Percentiles rank a stretch among this genome's conserved stretches.
Conservation (phyloP, 371 early-diverging fungal genomes). For the Amoeboaphelidium occidentale region DNA sequence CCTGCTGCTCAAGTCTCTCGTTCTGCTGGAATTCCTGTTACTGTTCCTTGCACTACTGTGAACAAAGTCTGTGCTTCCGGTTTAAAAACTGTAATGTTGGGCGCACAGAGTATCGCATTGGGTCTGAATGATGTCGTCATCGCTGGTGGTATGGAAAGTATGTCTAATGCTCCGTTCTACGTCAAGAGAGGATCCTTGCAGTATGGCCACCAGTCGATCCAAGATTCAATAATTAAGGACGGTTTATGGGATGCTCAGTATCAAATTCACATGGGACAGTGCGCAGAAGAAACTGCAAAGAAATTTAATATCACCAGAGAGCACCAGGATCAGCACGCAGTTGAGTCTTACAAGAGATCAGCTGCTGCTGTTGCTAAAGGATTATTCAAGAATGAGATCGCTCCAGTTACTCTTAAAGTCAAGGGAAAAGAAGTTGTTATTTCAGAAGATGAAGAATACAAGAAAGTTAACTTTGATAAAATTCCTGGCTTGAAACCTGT, state of each 20-base stretch:
- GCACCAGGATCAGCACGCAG: slow-evolving; percentile 68
- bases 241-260: slow-evolving; percentile 67
- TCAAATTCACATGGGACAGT: slow-evolving; percentile 53
- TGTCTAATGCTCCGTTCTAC: slow-evolving; percentile 88
- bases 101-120: slow-evolving; percentile 51
- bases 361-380: slow-evolving; percentile 49
- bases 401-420: slow-evolving; percentile 27
- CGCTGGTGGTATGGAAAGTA: slow-evolving; percentile 91
- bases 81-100: slow-evolving; percentile 75
- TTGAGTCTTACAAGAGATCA: slow-evolving; percentile 61
- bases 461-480: slow-evolving; percentile 33
- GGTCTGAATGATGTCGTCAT: slow-evolving; percentile 61
- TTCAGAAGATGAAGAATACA: slow-evolving; percentile 11
- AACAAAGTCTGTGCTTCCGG: slow-evolving; percentile 97
- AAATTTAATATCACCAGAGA: slow-evolving; percentile 55
- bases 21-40: slow-evolving; percentile 52
- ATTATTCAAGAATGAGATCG: slow-evolving; percentile 54
- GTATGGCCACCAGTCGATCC: slow-evolving; percentile 61
- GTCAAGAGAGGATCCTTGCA: slow-evolving; percentile 16
- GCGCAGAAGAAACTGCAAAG: slow-evolving; percentile 74
- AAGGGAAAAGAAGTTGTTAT: slow-evolving; percentile 15
- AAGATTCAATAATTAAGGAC: slow-evolving; percentile 74
- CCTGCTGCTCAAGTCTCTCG: slow-evolving; percentile 88
- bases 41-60: slow-evolving; percentile 60
- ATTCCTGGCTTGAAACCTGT: slow-evolving; percentile 65